These are phyloP conservation scores for Geosiphon pyriformis DNA, from an alignment of 192 early-diverging fungal genomes.

Conservation along the genomic window DNA sequence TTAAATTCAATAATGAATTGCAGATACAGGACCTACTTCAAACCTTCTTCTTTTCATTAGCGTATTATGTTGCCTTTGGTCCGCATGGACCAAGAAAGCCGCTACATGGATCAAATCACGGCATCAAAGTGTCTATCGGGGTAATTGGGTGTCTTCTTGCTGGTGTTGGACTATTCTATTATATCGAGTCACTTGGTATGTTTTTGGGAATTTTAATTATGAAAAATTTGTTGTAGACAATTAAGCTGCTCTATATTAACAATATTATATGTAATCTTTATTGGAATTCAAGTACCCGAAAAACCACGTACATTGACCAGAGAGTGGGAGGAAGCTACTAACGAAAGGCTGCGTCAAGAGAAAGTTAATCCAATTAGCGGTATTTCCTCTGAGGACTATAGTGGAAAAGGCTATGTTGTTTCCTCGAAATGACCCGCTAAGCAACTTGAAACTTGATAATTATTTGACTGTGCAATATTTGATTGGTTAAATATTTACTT, in stretches of 20 bases:
- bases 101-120: constrained; percentile 60
- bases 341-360: constrained; percentile 60
- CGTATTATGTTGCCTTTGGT: constrained; percentile 95
- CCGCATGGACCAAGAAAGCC: constrained; percentile 84
- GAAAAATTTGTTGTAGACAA: too few relatives aligned
- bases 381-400: constrained; percentile 73
- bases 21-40: too few relatives aligned
- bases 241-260: too few relatives aligned
- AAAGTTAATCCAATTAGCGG: constrained; percentile 76
- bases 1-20: too few relatives aligned
- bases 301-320: constrained; percentile 62
- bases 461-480: too few relatives aligned
- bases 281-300: constrained; percentile 46
- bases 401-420: constrained; percentile 64
- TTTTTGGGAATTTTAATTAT: too few relatives aligned
- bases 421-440: background rate
- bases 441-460: too few relatives aligned
- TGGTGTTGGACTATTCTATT: constrained; percentile 51
- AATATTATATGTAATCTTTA: too few relatives aligned
- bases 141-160: constrained; percentile 50
- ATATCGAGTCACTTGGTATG: too few relatives aligned
- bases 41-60: too few relatives aligned
- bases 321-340: constrained; percentile 83
- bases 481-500: too few relatives aligned
- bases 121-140: constrained; percentile 63